phyloP scores from a whole-genome alignment of 148 eudicot genomes.

The Fagopyrum tataricum region DNA sequence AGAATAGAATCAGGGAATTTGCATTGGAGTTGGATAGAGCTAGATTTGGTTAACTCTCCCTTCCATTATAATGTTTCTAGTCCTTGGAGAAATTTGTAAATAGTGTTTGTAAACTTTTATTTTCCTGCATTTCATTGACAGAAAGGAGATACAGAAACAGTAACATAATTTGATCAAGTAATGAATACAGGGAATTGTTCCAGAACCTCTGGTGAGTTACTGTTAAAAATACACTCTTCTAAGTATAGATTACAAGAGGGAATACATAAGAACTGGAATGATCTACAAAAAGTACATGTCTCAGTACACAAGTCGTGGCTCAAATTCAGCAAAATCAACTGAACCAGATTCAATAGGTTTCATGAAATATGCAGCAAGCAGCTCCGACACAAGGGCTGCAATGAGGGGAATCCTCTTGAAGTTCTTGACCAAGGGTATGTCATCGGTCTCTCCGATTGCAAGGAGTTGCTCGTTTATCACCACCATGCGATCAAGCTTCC shows the following conservation, averaged over 20 bases:
- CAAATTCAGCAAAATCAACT: constrained; percentile 90
- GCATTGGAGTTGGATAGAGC: neutral
- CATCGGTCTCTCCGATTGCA: constrained; percentile 54
- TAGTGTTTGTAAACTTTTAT: neutral
- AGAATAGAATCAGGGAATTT: constrained; percentile 16
- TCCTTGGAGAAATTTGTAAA: neutral
- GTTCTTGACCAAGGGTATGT: constrained; percentile 73
- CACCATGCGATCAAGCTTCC: constrained; percentile 91
- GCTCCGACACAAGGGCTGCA: constrained; percentile 74
- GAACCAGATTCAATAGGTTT: constrained; percentile 96
- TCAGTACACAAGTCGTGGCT: constrained; percentile 87
- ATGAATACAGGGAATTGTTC: neutral
- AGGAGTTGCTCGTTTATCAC: constrained; percentile 56
- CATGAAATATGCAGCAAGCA: constrained; percentile 93
- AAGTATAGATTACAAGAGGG: constrained; percentile 12
- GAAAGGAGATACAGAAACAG: neutral
- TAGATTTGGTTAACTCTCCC: neutral
- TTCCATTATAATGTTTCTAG: neutral
- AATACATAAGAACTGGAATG: constrained; percentile 23
- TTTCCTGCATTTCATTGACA: neutral
- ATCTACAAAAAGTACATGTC: constrained; percentile 11
- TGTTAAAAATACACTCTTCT: constrained; percentile 2
- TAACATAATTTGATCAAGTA: neutral
- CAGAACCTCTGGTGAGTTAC: neutral
- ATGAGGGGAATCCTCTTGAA: constrained; percentile 82